Conservation (phyloP, 225 moss, liverwort and hornwort species). For the Sphagnum contortum region DNA sequence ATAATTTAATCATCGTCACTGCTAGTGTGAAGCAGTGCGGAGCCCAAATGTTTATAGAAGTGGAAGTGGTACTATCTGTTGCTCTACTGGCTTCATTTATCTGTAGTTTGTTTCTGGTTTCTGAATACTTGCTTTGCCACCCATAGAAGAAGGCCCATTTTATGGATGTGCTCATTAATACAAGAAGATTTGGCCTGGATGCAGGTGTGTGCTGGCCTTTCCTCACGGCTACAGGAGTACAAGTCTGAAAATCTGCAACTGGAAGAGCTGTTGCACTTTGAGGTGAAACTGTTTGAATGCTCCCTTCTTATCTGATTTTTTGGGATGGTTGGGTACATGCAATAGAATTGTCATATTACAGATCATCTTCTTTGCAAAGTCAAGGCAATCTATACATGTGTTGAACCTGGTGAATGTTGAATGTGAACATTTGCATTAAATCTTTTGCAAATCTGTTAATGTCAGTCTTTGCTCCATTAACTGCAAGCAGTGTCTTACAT, state of each 20-base stretch:
- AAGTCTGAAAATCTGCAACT: constrained; percentile 10
- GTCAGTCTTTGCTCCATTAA: too few species aligned
- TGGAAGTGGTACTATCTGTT: too few species aligned
- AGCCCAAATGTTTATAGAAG: not conserved
- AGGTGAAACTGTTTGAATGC: constrained; percentile 1
- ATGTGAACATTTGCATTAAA: too few species aligned
- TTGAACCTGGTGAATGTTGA: not conserved
- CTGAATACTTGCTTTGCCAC: too few species aligned
- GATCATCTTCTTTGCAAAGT: not conserved
- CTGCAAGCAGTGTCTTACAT: too few species aligned
- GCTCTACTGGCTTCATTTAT: too few species aligned
- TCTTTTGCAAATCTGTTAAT: too few species aligned
- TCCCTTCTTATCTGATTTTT: not conserved
- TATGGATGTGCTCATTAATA: not conserved
- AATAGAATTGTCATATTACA: not conserved
- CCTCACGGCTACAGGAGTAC: constrained; percentile 10
- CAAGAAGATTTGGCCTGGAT: not conserved
- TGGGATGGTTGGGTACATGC: not conserved
- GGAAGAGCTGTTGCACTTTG: constrained; percentile 8
- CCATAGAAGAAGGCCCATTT: too few species aligned
- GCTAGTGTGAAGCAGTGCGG: too few species aligned
- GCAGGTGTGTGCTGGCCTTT: constrained; percentile 7
- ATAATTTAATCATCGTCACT: too few species aligned
- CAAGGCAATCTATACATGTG: not conserved
- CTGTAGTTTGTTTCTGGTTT: too few species aligned